Percentiles rank a stretch among this genome's conserved stretches.
phyloP scores from a whole-genome alignment of 2,329 filamentous ascomycete genomes.

The Triangularia setosa region DNA sequence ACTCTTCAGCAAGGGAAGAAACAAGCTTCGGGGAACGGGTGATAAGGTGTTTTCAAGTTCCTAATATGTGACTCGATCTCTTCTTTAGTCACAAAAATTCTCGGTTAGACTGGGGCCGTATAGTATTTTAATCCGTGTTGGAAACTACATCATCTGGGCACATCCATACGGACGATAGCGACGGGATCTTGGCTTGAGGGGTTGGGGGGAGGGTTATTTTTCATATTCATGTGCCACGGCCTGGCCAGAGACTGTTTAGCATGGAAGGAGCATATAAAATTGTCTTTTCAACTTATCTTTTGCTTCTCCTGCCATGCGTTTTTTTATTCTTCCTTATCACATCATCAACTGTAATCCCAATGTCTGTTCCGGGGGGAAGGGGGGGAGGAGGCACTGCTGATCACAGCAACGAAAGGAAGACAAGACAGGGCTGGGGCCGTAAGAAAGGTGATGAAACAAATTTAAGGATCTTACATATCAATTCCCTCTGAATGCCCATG shows the following conservation, averaged over 20 bases:
- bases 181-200: not conserved
- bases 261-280: not conserved
- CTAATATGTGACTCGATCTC: not conserved
- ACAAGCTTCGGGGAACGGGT: slow-evolving; percentile 67
- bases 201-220: not conserved
- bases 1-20: slow-evolving; percentile 84
- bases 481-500: not conserved
- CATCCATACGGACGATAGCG: not conserved
- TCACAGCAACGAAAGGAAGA: not conserved
- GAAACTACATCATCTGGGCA: slow-evolving; percentile 4
- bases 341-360: not conserved
- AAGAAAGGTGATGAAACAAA: not conserved
- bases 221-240: not conserved
- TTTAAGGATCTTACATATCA: not conserved
- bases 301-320: not conserved
- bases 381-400: not conserved
- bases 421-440: not conserved
- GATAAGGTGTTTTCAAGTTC: slow-evolving; percentile 84
- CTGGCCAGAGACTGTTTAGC: too few species aligned
- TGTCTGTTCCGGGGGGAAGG: too few species aligned
- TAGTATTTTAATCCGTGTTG: not conserved
- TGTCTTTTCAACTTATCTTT: not conserved
- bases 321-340: not conserved
- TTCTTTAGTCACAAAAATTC: not conserved
- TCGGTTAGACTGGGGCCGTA: not conserved